Evolutionary conservation across 75 land plant species (phyloP), one percentile per base, ranked within the genome.

Genomic region (Selaginella tamariscina): DNA sequence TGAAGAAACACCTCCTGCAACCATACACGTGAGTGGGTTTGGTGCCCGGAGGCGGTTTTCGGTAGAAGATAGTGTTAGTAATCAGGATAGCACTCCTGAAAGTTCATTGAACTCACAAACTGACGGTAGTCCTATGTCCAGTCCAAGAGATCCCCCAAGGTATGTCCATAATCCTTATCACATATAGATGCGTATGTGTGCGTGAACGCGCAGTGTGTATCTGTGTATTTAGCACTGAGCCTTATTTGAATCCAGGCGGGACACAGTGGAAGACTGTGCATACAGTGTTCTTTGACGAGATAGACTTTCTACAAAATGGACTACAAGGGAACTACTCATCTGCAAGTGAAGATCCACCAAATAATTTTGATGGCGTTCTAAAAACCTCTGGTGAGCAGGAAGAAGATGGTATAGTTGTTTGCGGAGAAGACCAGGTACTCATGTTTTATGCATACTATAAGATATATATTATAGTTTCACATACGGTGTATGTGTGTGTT

Each of bases 201-300:
- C n/a, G n/a, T n/a, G n/a, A n/a, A n/a, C n/a, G n/a, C n/a, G n/a
- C n/a, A n/a, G n/a, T n/a, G n/a, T n/a, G n/a, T n/a, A n/a, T n/a
- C n/a, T n/a, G n/a, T n/a, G n/a, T n/a, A n/a, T n/a, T n/a, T n/a
- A n/a, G n/a, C n/a, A n/a, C n/a, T n/a, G n/a, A n/a, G n/a, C n/a
- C n/a, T n/a, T n/a, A n/a, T n/a, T n/a, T n/a, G n/a, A n/a, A n/a
- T n/a, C n/a, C n/a, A n/a, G n/a, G n/a, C n/a, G 79, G 77, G 55
- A 68, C 64, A 0, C 82, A 77, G 18, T 84, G 90, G 90, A 70
- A 71, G 55, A 82, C 85, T n/a, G 82, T 87, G 56, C 85, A 82
- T 63, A 85, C 78, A 8, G 85, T 87, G 2, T 72, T 81, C 56
- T 67, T 82, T 74, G 82, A 84, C 75, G 82, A 80, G 59, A 44